Conservation (phyloP, 2,329 filamentous ascomycete species). For the Penicillium corylophilum region DNA sequence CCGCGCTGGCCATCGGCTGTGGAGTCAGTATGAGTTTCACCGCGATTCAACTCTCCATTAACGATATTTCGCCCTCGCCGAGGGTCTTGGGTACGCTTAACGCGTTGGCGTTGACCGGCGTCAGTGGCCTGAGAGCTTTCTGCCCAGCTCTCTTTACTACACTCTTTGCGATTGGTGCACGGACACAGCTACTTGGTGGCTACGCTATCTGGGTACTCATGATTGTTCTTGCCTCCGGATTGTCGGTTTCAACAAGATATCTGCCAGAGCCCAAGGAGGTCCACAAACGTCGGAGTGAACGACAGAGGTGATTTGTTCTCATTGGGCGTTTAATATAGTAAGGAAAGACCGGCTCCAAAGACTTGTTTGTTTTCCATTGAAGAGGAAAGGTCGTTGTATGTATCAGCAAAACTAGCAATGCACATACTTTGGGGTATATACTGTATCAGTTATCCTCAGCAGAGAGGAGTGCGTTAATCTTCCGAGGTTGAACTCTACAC, state of each 20-base stretch:
- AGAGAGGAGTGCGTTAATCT: too few relatives aligned
- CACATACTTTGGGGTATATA: too few relatives aligned
- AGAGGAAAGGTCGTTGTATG: background rate
- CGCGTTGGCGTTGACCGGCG: constrained; percentile 62
- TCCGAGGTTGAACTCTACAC: too few relatives aligned
- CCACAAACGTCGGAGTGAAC: background rate
- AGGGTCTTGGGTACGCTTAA: constrained; percentile 70
- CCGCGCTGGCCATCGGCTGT: constrained; percentile 54
- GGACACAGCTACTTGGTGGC: constrained; percentile 60
- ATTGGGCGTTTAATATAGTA: background rate
- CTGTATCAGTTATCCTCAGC: too few relatives aligned
- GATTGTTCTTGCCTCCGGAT: constrained; percentile 33
- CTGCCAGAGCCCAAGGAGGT: constrained; percentile 14
- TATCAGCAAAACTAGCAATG: background rate
- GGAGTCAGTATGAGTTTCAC: constrained; percentile 70
- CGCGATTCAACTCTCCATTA: constrained; percentile 69
- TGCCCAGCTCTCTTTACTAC: constrained; percentile 65
- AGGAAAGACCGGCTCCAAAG: too few relatives aligned
- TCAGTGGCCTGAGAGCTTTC: constrained; percentile 63
- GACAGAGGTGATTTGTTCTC: background rate
- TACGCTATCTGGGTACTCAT: constrained; percentile 60
- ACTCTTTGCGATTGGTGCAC: constrained; percentile 66
- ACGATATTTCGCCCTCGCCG: constrained; percentile 68
- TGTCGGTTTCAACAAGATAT: constrained; percentile 29
- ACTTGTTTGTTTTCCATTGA: background rate